phyloP scores from a whole-genome alignment of 2,329 filamentous ascomycete genomes.

The Apiospora aurea region DNA sequence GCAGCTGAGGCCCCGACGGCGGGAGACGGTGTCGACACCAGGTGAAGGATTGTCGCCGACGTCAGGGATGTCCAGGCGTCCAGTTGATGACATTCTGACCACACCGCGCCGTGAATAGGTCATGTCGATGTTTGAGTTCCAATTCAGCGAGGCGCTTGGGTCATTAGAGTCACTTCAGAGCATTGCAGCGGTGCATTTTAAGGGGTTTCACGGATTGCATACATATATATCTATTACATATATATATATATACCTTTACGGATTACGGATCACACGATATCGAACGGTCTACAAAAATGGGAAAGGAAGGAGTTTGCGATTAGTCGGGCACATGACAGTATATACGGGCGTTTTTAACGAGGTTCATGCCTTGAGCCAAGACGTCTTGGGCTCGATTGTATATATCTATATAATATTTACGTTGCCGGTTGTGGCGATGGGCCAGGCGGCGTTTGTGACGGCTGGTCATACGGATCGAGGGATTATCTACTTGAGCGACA shows the following conservation, averaged over 20 bases:
- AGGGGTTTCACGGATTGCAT: conserved; percentile 15
- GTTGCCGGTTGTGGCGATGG: not conserved
- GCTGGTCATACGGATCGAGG: not conserved
- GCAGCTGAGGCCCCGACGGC: conserved; percentile 14
- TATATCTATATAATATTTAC: conserved; percentile 16
- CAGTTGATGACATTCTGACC: conserved; percentile 12
- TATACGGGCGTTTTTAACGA: conserved; percentile 5
- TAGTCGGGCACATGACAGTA: not conserved
- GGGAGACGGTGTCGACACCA: conserved; percentile 1
- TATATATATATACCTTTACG: conserved; percentile 12
- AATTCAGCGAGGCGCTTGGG: conserved; percentile 24
- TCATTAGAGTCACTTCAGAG: conserved; percentile 8
- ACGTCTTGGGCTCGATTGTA: not conserved
- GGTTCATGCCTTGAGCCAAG: not conserved
- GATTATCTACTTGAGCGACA: not conserved
- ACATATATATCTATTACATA: not conserved
- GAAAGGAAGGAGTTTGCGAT: conserved; percentile 13
- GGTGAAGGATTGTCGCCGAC: conserved; percentile 6
- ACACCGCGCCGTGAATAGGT: conserved; percentile 13
- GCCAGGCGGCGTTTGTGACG: not conserved
- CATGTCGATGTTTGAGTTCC: conserved; percentile 16
- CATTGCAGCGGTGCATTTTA: conserved; percentile 12
- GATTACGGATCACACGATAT: conserved; percentile 21
- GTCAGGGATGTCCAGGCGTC: not conserved
- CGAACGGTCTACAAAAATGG: conserved; percentile 17